Evolutionary conservation across 345 rosid genomes (phyloP).

Genomic region (Eucalyptus curtisii): DNA sequence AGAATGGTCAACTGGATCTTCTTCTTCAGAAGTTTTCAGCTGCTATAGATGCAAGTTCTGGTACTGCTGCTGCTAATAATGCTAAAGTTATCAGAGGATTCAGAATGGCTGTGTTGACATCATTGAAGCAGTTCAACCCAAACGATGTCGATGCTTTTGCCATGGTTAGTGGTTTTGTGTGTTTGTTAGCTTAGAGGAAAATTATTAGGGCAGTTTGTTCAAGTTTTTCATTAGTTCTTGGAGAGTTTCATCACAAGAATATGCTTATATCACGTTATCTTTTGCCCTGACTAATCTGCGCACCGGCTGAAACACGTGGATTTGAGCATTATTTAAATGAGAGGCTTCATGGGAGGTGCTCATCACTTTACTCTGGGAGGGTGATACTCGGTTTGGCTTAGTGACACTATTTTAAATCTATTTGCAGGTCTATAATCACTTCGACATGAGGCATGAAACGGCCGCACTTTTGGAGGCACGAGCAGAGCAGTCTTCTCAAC

Average conservation of each 20-base stretch:
- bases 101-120: constrained; percentile 92
- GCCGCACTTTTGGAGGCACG: constrained; percentile 82
- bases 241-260: not conserved
- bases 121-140: constrained; percentile 86
- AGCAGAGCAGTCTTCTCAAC: constrained; percentile 59
- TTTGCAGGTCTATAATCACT: constrained; percentile 83
- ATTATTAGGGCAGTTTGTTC: not conserved
- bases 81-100: constrained; percentile 92
- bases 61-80: constrained; percentile 45
- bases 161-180: constrained; percentile 36
- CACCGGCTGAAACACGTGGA: not conserved
- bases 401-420: not conserved
- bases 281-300: not conserved
- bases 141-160: constrained; percentile 87
- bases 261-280: not conserved
- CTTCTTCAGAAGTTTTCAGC: constrained; percentile 89
- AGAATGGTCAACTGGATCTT: constrained; percentile 90
- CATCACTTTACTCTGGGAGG: not conserved
- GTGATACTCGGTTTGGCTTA: not conserved
- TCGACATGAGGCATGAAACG: constrained; percentile 95
- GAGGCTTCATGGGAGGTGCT: not conserved
- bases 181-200: not conserved
- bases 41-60: constrained; percentile 72
- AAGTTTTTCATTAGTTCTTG: not conserved
- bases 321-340: not conserved